A percentile compares a stretch with the other conserved stretches of the same genome.
phyloP scores from a whole-genome alignment of 2,329 filamentous ascomycete genomes.

The Shiraia sp. region DNA sequence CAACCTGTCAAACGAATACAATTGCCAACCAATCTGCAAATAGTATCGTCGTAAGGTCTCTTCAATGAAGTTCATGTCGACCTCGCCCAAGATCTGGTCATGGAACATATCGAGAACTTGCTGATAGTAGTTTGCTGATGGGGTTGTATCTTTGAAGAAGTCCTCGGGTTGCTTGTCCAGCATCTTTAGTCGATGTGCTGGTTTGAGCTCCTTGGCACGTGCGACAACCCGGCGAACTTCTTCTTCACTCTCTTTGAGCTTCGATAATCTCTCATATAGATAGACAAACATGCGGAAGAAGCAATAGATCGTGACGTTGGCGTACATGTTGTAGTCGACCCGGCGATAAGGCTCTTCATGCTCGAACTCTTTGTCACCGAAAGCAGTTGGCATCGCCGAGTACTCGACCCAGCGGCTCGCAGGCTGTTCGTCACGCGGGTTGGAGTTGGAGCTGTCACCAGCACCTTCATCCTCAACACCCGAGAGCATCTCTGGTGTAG shows the following conservation, averaged over 20 bases:
- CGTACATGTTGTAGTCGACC: conserved; percentile 85
- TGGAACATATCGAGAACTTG: conserved; percentile 86
- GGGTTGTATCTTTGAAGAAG: conserved; percentile 71
- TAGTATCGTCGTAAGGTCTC: conserved; percentile 92
- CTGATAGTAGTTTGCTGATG: conserved; percentile 75
- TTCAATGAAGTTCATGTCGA: conserved; percentile 83
- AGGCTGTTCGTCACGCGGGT: conserved; percentile 63
- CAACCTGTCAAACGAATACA: conserved; percentile 91
- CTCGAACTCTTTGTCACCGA: conserved; percentile 67
- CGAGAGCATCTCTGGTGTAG: conserved; percentile 81
- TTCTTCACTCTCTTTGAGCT: conserved; percentile 78
- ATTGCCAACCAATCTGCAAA: conserved; percentile 84
- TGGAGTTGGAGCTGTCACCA: conserved; percentile 61
- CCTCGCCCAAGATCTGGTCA: conserved; percentile 78
- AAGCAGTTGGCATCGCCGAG: conserved; percentile 59
- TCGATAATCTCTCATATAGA: conserved; percentile 81
- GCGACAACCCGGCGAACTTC: conserved; percentile 74
- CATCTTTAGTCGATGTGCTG: conserved; percentile 82
- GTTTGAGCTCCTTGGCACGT: conserved; percentile 74
- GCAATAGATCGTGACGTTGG: conserved; percentile 87
- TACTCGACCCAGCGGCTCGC: conserved; percentile 67
- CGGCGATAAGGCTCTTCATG: conserved; percentile 79
- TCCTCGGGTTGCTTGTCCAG: conserved; percentile 74
- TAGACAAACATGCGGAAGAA: conserved; percentile 93
- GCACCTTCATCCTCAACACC: conserved; percentile 76